Evolutionary conservation across 441 rosid genomes (phyloP), one percentile per base, ranked within the genome.

Genomic region (Gossypium davidsonii): DNA sequence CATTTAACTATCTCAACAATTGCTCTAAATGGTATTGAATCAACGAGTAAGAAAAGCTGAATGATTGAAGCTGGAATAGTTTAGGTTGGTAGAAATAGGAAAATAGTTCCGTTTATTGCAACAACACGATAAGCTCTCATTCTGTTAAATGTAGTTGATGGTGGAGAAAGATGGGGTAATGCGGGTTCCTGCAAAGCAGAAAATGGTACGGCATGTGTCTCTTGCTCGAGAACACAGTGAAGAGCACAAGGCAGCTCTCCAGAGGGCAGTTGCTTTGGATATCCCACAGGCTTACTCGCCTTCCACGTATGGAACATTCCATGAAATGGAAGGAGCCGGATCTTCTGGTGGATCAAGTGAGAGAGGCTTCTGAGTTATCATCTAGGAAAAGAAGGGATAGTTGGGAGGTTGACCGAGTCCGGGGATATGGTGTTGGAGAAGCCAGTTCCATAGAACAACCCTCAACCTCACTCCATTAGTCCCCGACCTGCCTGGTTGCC

Each of bases 181-280:
- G 93, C 85, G 82, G 74, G 85, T 89, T 76, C 98, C 98, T 0
- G 82, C 74, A 15, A 81, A 83, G 76, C 97, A 94, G 84, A 84
- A 84, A 78, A 94, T 91, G 87, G 92, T 89, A 79, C 82, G 93
- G 48, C 88, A 89, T 39, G 80, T 84, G 80, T 85, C 84, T 6
- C 61, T 90, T 17, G 91, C 84, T 28, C 87, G 84, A 66, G 97
- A 89, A 61, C 98, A 90, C 68, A 79, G 67, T 0, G 89, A 89
- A 73, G 98, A 90, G 84, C 84, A 94, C 84, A 79, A 81, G 81
- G 98, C 93, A 37, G 98, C 97, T 52, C 80, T 91, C 17, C 78
- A 80, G 81, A 84, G 90, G 72, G 96, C 93, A 9, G 88, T 81
- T 74, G 87, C 90, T 71, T 79, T 94, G 73, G 79, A 83, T 72